Conservation (phyloP, 495 filamentous ascomycete genomes). For the Xylona heveae region DNA sequence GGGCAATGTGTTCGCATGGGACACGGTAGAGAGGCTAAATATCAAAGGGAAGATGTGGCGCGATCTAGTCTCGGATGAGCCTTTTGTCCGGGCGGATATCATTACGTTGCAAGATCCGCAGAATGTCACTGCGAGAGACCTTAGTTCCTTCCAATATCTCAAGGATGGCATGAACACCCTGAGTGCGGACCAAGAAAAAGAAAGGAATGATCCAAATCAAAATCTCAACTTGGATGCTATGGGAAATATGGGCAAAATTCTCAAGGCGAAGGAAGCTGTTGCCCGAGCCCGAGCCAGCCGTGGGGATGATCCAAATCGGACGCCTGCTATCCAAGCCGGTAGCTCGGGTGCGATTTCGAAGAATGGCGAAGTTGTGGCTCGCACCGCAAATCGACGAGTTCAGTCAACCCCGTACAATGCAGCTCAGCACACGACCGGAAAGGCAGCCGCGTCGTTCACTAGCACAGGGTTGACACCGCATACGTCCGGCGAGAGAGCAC, state of each 20-base stretch:
- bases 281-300: slow-evolving; percentile 54
- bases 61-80: slow-evolving; percentile 71
- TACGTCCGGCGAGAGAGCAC: slow-evolving; percentile 63
- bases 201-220: slow-evolving; percentile 29
- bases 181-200: slow-evolving; percentile 36
- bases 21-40: slow-evolving; percentile 87
- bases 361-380: slow-evolving; percentile 9
- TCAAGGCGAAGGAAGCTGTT: slow-evolving; percentile 82
- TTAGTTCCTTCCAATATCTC: slow-evolving; percentile 77
- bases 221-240: slow-evolving; percentile 58
- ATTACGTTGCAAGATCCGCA: slow-evolving; percentile 95
- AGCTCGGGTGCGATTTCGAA: slow-evolving; percentile 9
- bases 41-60: slow-evolving; percentile 95
- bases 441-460: slow-evolving; percentile 84
- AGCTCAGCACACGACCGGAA: slow-evolving; percentile 74
- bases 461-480: slow-evolving; percentile 84
- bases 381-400: slow-evolving; percentile 19
- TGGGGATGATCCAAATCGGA: slow-evolving; percentile 12
- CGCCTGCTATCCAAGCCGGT: slow-evolving; percentile 6
- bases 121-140: slow-evolving; percentile 62
- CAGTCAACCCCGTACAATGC: slow-evolving; percentile 52
- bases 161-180: slow-evolving; percentile 57
- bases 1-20: slow-evolving; percentile 89
- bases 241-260: slow-evolving; percentile 65
- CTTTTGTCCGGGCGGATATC: slow-evolving; percentile 81